Base-by-base conservation (phyloP, 2,329 filamentous ascomycete genomes). In the Truncatella angustata region DNA sequence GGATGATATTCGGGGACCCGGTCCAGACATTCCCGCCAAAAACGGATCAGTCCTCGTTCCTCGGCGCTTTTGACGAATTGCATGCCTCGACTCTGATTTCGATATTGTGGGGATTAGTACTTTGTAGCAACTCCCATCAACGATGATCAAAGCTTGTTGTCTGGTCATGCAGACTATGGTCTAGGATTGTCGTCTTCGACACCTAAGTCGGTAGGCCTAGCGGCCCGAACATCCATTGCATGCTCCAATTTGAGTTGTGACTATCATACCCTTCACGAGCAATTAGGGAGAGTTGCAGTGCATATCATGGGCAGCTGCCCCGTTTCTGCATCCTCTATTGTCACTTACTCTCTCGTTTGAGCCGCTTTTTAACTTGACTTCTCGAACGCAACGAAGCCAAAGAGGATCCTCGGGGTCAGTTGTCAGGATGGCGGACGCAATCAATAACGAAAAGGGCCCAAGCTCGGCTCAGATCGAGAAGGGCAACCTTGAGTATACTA, bases 401-500 rank as follows among this genome's bases (percentile, higher is more conserved):
- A 32, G 2, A 16, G 16, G 7, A 20, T 14, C 16, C 11, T n/a
- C 28, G 7, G 28, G 44, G 34, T 5, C 26, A 3, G 4, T 9
- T 16, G 37, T 9, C 20, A 28, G 18, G 3, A 50, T 50, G 47
- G 47, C 47, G 24, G 47, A 50, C 21, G 23, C 23, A 23, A 32
- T 32, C 36, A 30, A 12, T 10, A 32, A 36, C 21, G 36, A 50
- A 16, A 23, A 50, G 24, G 35, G 30, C 23, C 12, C 47, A 6
- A 21, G 35, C 23, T 21, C 47, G 12, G 16, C 14, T 21, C 63
- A 60, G 16, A 47, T 70, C 49, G 68, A 71, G 57, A 65, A 59
- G 50, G 59, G 61, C 11, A 63, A 61, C 21, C 54, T 58, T 42
- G 63, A 62, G 10, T 62, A 68, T 53, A 57, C 60, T 35, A 61